These are phyloP conservation scores for Fusarium vanettenii DNA, from an alignment of 2,329 filamentous ascomycete species.

Conservation along the genomic window DNA sequence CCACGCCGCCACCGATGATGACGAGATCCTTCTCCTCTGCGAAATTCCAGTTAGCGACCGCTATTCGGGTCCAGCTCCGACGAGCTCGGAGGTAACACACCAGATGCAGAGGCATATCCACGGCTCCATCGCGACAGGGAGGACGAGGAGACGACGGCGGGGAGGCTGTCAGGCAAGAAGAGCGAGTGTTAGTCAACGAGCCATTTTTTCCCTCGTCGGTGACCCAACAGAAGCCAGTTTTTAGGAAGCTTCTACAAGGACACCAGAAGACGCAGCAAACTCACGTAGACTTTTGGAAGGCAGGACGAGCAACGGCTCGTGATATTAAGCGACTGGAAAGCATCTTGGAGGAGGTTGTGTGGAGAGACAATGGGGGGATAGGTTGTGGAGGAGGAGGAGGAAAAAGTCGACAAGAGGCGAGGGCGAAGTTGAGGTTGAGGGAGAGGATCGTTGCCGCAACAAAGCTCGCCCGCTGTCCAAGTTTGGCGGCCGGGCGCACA, in stretches of 20 bases:
- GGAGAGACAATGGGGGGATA: constrained; percentile 42
- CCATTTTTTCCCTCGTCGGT: constrained; percentile 27
- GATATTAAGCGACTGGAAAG: constrained; percentile 71
- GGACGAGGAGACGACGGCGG: constrained; percentile 59
- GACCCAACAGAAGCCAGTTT: constrained; percentile 26
- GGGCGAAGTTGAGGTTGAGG: constrained; percentile 41
- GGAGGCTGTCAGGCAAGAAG: constrained; percentile 54
- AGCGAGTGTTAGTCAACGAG: constrained; percentile 38
- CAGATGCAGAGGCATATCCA: constrained; percentile 68
- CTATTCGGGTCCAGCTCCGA: constrained; percentile 24
- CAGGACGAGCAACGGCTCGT: constrained; percentile 67
- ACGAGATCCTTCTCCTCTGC: constrained; percentile 95
- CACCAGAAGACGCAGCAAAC: constrained; percentile 39
- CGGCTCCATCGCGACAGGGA: constrained; percentile 65
- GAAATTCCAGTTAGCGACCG: constrained; percentile 31
- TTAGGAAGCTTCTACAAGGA: constrained; percentile 23
- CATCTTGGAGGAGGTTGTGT: constrained; percentile 59
- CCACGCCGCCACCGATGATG: constrained; percentile 97
- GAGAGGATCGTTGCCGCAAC: constrained; percentile 36
- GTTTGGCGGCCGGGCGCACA: constrained; percentile 34
- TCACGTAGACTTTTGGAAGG: constrained; percentile 66
- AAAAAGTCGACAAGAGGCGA: constrained; percentile 36
- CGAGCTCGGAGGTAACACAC: constrained; percentile 52
- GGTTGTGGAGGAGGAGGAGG: constrained; percentile 35
- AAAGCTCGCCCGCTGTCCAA: constrained; percentile 37